Evolutionary conservation across 805 yeast genomes (phyloP).

Genomic region (Scheffersomyces ergatensis): DNA sequence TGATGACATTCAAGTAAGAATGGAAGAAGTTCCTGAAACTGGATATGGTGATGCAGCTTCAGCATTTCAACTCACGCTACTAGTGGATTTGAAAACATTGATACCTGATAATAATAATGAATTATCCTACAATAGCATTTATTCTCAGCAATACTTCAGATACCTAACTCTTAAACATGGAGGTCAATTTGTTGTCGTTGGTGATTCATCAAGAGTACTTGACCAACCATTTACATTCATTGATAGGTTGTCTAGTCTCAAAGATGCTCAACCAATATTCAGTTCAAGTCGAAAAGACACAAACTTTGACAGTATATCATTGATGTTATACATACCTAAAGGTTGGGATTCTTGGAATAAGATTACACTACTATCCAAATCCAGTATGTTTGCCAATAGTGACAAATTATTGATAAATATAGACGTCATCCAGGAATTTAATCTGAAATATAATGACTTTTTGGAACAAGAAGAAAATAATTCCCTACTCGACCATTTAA

Average conservation of each 20-base stretch:
- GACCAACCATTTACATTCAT: background rate
- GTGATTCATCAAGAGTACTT: background rate
- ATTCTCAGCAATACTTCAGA: slow-evolving; percentile 34
- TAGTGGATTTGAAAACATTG: slow-evolving; percentile 13
- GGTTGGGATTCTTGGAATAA: slow-evolving; percentile 55
- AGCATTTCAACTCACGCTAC: slow-evolving; percentile 13
- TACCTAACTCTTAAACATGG: slow-evolving; percentile 32
- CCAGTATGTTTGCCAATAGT: slow-evolving; percentile 14
- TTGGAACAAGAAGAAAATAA: background rate
- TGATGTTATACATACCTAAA: slow-evolving; percentile 34
- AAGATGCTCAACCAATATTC: slow-evolving; percentile 14
- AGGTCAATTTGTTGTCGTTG: slow-evolving; percentile 13
- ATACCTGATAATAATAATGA: slow-evolving; percentile 11
- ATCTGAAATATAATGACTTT: background rate
- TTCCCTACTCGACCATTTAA: no score
- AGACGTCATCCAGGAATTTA: background rate
- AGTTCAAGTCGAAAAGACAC: slow-evolving; percentile 1
- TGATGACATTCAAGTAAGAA: background rate
- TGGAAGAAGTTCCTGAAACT: slow-evolving; percentile 1
- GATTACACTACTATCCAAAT: slow-evolving; percentile 35
- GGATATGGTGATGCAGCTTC: slow-evolving; percentile 25
- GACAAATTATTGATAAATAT: slow-evolving; percentile 2
- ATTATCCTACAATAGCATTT: slow-evolving; percentile 16
- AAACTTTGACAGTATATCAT: no score
- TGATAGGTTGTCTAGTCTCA: slow-evolving; percentile 1